Percentiles rank a stretch among this genome's conserved stretches.
Conservation (phyloP, 352 stramenopile genomes). For the Globisporangium carolinianum region DNA sequence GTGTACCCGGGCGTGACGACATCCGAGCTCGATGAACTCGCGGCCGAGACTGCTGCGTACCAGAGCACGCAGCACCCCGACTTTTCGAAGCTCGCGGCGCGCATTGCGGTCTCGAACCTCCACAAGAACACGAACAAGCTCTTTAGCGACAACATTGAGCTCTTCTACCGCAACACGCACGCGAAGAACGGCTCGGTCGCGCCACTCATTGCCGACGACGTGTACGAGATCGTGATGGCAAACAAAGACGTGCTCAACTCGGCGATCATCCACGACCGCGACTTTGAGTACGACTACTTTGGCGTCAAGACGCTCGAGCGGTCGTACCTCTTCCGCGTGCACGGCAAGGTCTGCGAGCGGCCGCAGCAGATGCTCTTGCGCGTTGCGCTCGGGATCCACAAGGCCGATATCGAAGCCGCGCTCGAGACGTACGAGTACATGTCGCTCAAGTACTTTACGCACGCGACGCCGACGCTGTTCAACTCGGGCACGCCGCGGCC, state of each 20-base stretch:
- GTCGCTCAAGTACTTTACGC: constrained; percentile 95
- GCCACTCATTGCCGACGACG: constrained; percentile 92
- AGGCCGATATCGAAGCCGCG: constrained; percentile 89
- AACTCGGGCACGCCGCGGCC: constrained; percentile 98
- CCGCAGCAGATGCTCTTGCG: constrained; percentile 99
- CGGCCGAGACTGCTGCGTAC: constrained; percentile 96
- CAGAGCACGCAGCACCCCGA: constrained; percentile 97
- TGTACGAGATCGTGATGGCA: constrained; percentile 94
- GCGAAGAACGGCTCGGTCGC: constrained; percentile 92
- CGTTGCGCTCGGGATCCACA: constrained; percentile 97
- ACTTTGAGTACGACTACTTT: constrained; percentile 99
- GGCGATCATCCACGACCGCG: constrained; percentile 95
- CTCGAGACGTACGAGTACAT: constrained; percentile 99
- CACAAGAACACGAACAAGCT: constrained; percentile 98
- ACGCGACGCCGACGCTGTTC: constrained; percentile 99
- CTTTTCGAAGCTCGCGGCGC: constrained; percentile 96
- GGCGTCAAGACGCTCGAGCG: constrained; percentile 99
- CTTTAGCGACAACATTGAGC: constrained; percentile 93
- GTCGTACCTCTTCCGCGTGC: constrained; percentile 94
- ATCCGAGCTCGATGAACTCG: constrained; percentile 97
- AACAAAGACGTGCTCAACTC: constrained; percentile 95
- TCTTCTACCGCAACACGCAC: constrained; percentile 94
- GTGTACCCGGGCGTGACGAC: constrained; percentile 98
- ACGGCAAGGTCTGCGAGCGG: constrained; percentile 94
- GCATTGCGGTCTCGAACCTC: constrained; percentile 98